Evolutionary conservation across 495 filamentous ascomycete genomes (phyloP).

Genomic region (Wilcoxina mikolae): DNA sequence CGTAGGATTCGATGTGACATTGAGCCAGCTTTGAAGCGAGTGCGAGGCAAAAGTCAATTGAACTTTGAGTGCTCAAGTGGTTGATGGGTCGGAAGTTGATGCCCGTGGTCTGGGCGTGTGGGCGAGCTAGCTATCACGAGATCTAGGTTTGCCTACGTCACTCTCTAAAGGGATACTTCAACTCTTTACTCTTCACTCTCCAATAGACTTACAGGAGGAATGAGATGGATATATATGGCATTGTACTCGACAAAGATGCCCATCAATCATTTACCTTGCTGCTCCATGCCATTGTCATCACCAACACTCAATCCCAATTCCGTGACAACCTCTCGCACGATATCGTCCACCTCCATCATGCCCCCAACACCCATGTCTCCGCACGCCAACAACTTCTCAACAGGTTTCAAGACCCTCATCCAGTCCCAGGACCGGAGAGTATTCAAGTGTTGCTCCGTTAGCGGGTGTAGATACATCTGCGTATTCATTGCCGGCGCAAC

Average conservation of each 20-base stretch:
- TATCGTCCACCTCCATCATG: slow-evolving; percentile 63
- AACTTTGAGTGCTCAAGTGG: no score
- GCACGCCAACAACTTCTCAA: slow-evolving; percentile 62
- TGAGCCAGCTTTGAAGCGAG: slow-evolving; percentile 13
- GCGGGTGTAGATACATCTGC: slow-evolving; percentile 77
- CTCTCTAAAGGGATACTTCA: no score
- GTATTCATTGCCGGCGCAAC: slow-evolving; percentile 76
- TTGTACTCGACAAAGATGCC: no score
- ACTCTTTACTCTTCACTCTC: no score
- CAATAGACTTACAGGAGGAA: no score
- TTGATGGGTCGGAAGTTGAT: no score
- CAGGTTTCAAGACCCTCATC: slow-evolving; percentile 57
- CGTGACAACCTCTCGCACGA: slow-evolving; percentile 47
- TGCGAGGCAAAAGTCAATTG: neutral
- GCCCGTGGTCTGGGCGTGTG: no score
- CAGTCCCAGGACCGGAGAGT: slow-evolving; percentile 47
- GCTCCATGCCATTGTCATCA: no score
- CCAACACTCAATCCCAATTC: slow-evolving; percentile 27
- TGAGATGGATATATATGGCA: no score
- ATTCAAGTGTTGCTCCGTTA: slow-evolving; percentile 56
- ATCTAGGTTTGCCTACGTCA: no score
- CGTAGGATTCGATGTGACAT: neutral
- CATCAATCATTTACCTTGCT: no score
- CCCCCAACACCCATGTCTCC: slow-evolving; percentile 65
- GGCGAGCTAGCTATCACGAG: no score